Conservation (phyloP, 805 yeast genomes). For the Wickerhamiella australiensis region DNA sequence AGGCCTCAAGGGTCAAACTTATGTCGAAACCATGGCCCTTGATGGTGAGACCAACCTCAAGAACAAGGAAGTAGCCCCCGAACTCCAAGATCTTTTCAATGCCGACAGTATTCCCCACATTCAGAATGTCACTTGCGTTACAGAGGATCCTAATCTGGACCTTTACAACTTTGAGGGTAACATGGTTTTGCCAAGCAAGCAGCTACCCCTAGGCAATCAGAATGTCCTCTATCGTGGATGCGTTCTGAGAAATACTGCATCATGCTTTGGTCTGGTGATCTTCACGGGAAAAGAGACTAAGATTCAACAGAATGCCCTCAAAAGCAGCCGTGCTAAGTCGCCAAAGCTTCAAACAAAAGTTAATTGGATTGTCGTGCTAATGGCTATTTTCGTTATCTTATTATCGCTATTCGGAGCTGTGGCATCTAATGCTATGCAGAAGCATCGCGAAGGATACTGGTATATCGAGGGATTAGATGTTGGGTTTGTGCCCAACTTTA, state of each 20-base stretch:
- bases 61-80: conserved; percentile 54
- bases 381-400: conserved; percentile 69
- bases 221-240: conserved; percentile 88
- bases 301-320: conserved; percentile 86
- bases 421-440: conserved; percentile 44
- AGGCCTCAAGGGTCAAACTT: conserved; percentile 47
- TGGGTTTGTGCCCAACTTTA: conserved; percentile 76
- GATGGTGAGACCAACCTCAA: conserved; percentile 96
- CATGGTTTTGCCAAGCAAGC: conserved; percentile 29
- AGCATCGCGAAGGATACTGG: conserved; percentile 42
- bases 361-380: conserved; percentile 70
- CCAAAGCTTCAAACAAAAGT: conserved; percentile 80
- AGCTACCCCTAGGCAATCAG: conserved; percentile 59
- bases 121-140: conserved; percentile 44
- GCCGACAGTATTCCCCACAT: conserved; percentile 39
- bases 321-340: conserved; percentile 80
- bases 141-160: conserved; percentile 88
- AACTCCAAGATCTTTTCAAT: conserved; percentile 36
- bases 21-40: conserved; percentile 89
- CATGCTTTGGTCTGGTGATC: conserved; percentile 64
- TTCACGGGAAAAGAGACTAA: conserved; percentile 95
- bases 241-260: conserved; percentile 69
- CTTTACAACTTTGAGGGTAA: conserved; percentile 82
- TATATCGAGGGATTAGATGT: conserved; percentile 62
- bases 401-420: conserved; percentile 71